These are phyloP conservation scores for Phyllostachys edulis DNA, from an alignment of 176 grass and related monocot genomes.

Conservation along the genomic window DNA sequence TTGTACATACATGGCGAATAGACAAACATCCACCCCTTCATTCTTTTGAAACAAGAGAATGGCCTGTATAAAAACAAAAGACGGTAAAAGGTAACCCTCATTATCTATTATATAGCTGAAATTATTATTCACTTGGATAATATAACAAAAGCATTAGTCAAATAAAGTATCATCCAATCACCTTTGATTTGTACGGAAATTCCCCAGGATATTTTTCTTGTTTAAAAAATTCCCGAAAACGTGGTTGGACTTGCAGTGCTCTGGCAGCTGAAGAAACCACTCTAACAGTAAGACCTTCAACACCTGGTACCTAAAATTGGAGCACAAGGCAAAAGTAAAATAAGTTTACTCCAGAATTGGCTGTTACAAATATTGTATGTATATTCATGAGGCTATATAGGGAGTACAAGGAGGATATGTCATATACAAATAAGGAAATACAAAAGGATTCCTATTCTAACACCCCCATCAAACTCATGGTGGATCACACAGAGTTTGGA, in stretches of 20 bases:
- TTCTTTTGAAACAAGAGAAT: conserved; percentile 94
- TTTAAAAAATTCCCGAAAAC: conserved; percentile 69
- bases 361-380: too few relatives aligned
- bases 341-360: conserved; percentile 21
- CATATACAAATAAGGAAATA: too few relatives aligned
- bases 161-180: conserved; percentile 23
- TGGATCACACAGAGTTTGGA: too few relatives aligned
- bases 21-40: conserved; percentile 87
- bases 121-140: background rate
- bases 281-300: conserved; percentile 84
- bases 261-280: conserved; percentile 83
- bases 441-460: too few relatives aligned
- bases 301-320: conserved; percentile 67
- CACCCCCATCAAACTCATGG: too few relatives aligned
- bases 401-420: too few relatives aligned
- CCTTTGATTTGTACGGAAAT: conserved; percentile 98
- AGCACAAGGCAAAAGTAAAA: conserved; percentile 29
- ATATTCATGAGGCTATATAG: too few relatives aligned
- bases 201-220: conserved; percentile 71
- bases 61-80: conserved; percentile 60
- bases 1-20: conserved; percentile 99
- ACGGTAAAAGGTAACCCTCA: background rate
- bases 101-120: conserved; percentile 7
- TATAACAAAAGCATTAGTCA: conserved; percentile 16
- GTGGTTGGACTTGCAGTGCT: conserved; percentile 62